These are phyloP conservation scores for Plasmodiophora brassicae DNA, from an alignment of 208 protist genomes.

Conservation along the genomic window DNA sequence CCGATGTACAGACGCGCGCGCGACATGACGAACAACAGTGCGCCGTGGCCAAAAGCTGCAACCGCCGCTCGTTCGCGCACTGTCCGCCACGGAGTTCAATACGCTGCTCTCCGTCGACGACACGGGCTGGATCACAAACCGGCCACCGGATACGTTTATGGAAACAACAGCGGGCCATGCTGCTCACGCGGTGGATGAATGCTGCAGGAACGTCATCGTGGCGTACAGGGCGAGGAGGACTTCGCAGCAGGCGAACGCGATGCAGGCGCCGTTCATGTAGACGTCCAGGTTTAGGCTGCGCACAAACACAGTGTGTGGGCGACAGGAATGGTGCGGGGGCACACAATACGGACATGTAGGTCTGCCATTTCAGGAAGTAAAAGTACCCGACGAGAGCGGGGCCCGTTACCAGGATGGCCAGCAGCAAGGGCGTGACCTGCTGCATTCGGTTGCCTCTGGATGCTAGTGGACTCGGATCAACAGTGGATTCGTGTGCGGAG, in stretches of 20 bases:
- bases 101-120: no score
- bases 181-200: no score
- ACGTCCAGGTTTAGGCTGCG: neutral
- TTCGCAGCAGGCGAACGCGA: neutral
- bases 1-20: constrained; percentile 39
- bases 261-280: neutral
- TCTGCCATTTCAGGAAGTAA: constrained; percentile 23
- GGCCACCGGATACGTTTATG: no score
- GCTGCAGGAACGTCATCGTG: neutral
- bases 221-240: neutral
- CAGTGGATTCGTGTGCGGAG: neutral
- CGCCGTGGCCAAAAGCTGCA: no score
- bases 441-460: neutral
- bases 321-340: neutral
- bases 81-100: no score
- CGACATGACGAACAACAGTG: no score
- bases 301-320: neutral
- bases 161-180: no score
- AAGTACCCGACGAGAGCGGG: neutral
- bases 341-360: neutral
- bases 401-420: neutral
- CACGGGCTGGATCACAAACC: no score
- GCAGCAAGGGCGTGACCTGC: neutral
- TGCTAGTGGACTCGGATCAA: neutral
- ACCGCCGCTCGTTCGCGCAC: no score